These are phyloP conservation scores for Porogramme epimiltina DNA, from an alignment of 1,284 basidiomycete genomes.

Conservation along the genomic window DNA sequence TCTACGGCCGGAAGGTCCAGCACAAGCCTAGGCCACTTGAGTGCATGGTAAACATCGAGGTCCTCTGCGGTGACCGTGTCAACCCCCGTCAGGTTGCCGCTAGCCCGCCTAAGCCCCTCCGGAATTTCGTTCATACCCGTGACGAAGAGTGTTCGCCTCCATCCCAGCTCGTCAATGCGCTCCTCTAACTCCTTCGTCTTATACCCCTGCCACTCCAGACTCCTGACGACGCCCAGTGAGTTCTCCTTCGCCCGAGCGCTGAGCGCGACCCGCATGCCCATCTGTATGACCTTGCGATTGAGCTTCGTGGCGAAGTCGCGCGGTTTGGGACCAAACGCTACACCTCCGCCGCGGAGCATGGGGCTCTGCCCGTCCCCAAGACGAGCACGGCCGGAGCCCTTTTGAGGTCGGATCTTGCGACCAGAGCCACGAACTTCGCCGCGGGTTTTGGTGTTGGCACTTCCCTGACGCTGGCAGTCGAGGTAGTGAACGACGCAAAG, in stretches of 20 bases:
- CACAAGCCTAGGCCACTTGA: conserved; percentile 76
- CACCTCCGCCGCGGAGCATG: conserved; percentile 90
- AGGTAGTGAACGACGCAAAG: conserved; percentile 90
- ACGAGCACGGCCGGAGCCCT: conserved; percentile 89
- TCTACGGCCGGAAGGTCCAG: conserved; percentile 74
- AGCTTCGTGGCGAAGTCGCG: conserved; percentile 91
- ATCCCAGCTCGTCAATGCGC: conserved; percentile 60
- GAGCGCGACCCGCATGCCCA: conserved; percentile 91
- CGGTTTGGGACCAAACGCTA: conserved; percentile 88
- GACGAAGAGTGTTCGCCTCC: conserved; percentile 72
- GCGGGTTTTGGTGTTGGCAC: conserved; percentile 91
- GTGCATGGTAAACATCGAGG: conserved; percentile 74
- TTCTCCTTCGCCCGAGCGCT: conserved; percentile 81
- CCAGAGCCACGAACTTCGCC: conserved; percentile 89
- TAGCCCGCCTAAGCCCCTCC: conserved; percentile 54
- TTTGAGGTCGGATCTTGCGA: conserved; percentile 88
- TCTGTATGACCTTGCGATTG: conserved; percentile 86
- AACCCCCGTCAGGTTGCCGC: conserved; percentile 65
- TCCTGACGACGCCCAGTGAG: conserved; percentile 74
- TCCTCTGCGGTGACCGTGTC: conserved; percentile 65
- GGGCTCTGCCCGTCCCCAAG: conserved; percentile 89
- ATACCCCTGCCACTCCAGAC: conserved; percentile 67
- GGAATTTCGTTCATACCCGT: conserved; percentile 65
- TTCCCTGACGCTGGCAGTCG: conserved; percentile 86
- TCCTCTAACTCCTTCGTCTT: conserved; percentile 67